These are phyloP conservation scores for Aspergillus asperescens DNA, from an alignment of 495 filamentous ascomycete species.

Conservation along the genomic window DNA sequence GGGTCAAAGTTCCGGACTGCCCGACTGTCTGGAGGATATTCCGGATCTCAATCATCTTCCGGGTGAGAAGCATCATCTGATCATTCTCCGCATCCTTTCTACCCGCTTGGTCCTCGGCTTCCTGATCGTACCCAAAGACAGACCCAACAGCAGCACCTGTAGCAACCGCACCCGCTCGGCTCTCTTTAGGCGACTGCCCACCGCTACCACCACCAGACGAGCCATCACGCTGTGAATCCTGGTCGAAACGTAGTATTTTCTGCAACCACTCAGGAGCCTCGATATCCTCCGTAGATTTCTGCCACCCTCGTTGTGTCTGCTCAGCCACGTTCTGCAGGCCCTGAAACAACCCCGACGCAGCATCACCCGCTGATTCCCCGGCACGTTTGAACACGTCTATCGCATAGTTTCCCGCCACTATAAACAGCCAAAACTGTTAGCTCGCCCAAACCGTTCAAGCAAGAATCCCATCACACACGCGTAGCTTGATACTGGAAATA, in stretches of 20 bases:
- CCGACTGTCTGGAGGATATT: constrained; percentile 86
- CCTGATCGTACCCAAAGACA: constrained; percentile 71
- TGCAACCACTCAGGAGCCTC: constrained; percentile 84
- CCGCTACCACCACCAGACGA: constrained; percentile 44
- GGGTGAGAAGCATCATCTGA: constrained; percentile 99
- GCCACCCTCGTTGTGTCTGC: constrained; percentile 75
- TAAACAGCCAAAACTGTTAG: constrained; percentile 21
- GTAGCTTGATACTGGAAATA: constrained; percentile 96
- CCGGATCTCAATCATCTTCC: constrained; percentile 99
- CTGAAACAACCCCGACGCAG: constrained; percentile 61
- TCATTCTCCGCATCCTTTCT: constrained; percentile 76
- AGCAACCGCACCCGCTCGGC: constrained; percentile 44
- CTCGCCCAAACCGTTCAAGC: constrained; percentile 1
- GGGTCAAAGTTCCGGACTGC: constrained; percentile 76
- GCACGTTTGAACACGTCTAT: constrained; percentile 70
- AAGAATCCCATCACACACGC: constrained; percentile 51
- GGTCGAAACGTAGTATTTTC: constrained; percentile 59
- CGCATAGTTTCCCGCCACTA: constrained; percentile 87
- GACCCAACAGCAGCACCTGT: constrained; percentile 49
- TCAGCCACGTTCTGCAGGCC: constrained; percentile 67
- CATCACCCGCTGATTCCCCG: constrained; percentile 59
- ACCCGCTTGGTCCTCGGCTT: constrained; percentile 60
- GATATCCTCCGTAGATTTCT: constrained; percentile 71
- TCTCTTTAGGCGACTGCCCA: constrained; percentile 58
- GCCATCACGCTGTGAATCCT: constrained; percentile 40